Base-by-base conservation (phyloP, 1,139 yeast species). In the Nadsonia commutata region DNA sequence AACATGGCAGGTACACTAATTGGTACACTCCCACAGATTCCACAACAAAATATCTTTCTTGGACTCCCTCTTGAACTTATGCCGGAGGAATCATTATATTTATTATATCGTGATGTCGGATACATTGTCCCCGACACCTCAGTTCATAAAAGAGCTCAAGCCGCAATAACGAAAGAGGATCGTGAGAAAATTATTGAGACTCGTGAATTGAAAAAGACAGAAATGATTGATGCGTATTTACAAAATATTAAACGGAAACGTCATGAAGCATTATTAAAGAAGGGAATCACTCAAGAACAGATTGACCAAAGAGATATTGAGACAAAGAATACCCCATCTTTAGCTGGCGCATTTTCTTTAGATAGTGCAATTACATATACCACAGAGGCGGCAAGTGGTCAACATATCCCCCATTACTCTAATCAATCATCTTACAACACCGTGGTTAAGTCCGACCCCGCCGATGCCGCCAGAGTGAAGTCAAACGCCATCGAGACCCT, bases 11-110 rank as follows among this genome's bases (percentile, higher is more conserved):
- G 98, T 0, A 75, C 80, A 1, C 66, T 90, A 18, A 65, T 75
- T 1, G 98, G 98, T 0, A 80, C 95, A 0, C 63, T 90, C 36
- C 83, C 95, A 0, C 71, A 76, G 40, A 86, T 88, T 18, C 94
- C 97, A 2, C 98, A 90, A 59, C 98, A 90, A 55, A 88, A 85
- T 56, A 68, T 80, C 37, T 81, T 88, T 55, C 67, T 84, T 43
- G 94, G 95, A 1, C 64, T 88, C 3, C 98, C 98, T 0, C 62
- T 88, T 43, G 75, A 77, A 52, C 65, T 90, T 40, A 72, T 76
- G 64, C 61, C 74, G 0, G 94, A 82, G 60, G 97, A 90, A 53
- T 74, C 78, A 0, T 49, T 77, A 11, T 83, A 84, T 76, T 64
- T 85, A 36, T 66, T 80, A 3, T 65, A 67, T 9, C 57, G 65